phyloP scores from a whole-genome alignment of 495 filamentous ascomycete genomes.

The Podospora fimiseda region DNA sequence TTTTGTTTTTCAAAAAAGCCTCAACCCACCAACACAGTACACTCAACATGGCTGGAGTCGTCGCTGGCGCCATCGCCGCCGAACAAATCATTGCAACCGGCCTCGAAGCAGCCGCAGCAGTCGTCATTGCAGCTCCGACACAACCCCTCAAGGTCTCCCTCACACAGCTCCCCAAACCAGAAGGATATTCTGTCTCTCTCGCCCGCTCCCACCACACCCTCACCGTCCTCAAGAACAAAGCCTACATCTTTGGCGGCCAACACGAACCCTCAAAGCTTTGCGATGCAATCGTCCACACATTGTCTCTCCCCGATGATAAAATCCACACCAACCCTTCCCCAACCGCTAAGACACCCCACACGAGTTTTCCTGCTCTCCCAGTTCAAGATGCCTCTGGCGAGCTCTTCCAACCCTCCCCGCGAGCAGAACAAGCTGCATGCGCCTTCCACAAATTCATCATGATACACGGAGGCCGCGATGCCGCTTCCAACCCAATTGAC shows the following conservation, averaged over 20 bases:
- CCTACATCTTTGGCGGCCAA: constrained; percentile 49
- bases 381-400: constrained; percentile 24
- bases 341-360: constrained; percentile 18
- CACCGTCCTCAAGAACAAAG: constrained; percentile 39
- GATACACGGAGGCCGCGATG: constrained; percentile 41
- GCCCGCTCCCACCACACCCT: constrained; percentile 42
- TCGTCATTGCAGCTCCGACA: constrained; percentile 34
- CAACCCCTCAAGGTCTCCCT: constrained; percentile 39
- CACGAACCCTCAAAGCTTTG: constrained; percentile 33
- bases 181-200: constrained; percentile 26
- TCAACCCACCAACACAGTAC: background rate
- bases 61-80: constrained; percentile 33
- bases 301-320: constrained; percentile 31
- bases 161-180: constrained; percentile 23
- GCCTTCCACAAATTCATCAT: constrained; percentile 31
- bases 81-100: constrained; percentile 40
- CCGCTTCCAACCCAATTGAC: constrained; percentile 28
- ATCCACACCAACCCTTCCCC: constrained; percentile 3
- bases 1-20: background rate
- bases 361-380: constrained; percentile 18
- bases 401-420: constrained; percentile 30
- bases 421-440: constrained; percentile 40
- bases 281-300: constrained; percentile 39
- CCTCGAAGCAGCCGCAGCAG: constrained; percentile 33
- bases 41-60: constrained; percentile 31